phyloP scores from a whole-genome alignment of 2,329 filamentous ascomycete species.

The Fusarium ambrosium region DNA sequence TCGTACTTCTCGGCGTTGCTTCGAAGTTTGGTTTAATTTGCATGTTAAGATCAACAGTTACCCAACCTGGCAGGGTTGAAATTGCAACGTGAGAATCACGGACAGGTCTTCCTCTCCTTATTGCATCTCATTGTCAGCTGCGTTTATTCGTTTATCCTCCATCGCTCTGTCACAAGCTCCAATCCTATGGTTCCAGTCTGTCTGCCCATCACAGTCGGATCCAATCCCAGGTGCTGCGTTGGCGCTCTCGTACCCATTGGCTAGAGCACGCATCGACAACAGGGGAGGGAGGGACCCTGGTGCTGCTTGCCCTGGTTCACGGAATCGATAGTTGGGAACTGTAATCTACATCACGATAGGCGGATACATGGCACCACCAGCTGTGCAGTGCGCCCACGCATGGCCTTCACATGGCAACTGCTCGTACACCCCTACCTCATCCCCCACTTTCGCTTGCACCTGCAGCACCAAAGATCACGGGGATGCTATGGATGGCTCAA shows the following conservation, averaged over 20 bases:
- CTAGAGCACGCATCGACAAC: constrained; percentile 13
- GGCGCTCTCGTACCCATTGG: constrained; percentile 31
- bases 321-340: constrained; percentile 6
- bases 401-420: constrained; percentile 18
- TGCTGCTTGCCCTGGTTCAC: not conserved
- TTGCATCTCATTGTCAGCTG: not conserved
- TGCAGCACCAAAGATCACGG: not conserved
- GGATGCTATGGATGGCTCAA: not conserved
- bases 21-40: constrained; percentile 37
- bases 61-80: constrained; percentile 1
- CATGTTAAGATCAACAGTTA: constrained; percentile 25
- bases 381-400: constrained; percentile 10
- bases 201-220: constrained; percentile 24
- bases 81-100: constrained; percentile 3
- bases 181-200: constrained; percentile 11
- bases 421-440: constrained; percentile 18
- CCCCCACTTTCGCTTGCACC: not conserved
- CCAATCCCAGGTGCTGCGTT: constrained; percentile 36
- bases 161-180: not conserved
- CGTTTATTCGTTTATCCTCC: not conserved
- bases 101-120: not conserved
- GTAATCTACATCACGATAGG: constrained; percentile 7
- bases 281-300: constrained; percentile 16
- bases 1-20: constrained; percentile 31
- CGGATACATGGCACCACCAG: constrained; percentile 14